Evolutionary conservation across 148 eudicot genomes (phyloP), one percentile per base, ranked within the genome.

Genomic region (Rhododendron mucronatum): DNA sequence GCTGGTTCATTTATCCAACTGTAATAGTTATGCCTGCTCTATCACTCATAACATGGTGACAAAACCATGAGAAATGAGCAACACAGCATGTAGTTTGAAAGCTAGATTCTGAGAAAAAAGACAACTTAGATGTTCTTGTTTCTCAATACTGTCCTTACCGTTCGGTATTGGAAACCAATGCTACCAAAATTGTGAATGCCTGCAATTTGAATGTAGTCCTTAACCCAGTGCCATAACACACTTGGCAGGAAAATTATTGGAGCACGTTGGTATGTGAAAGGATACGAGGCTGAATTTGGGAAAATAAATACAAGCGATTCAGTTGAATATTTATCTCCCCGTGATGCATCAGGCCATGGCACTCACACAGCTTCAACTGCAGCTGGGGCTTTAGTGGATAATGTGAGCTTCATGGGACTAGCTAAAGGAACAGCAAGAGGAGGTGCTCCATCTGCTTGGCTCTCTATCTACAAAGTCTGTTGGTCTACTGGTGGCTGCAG

Each of bases 401-500:
- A 80, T 14, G 89, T 87, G 15, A 87, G 76, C 78, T 85, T 78
- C 13, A 77, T 76, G 74, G 88, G 89, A 85, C 83, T 89, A 44
- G 91, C 89, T 37, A 39, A 69, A 61, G 91, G 91, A 47, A n/a
- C 84, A 12, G 89, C 91, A 28, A 67, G 91, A 78, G 91, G 91
- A 16, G 91, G 91, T 20, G 91, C 91, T 45, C 91, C 91, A 35
- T 85, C 84, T 55, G 87, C 89, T 53, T 78, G 87, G 85, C 53
- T 89, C 57, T 85, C 91, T 20, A 76, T 91, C 21, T 86, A 86
- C 86, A 87, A 89, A 82, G 90, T 84, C 61, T 87, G 89, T 84
- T 90, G 88, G 90, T 59, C 87, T 20, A 83, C 85, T 8, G 93
- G 91, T 18, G 88, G 75, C 55, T 91, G 93, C 85, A 87, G 91